phyloP scores from a whole-genome alignment of 2,329 filamentous ascomycete genomes.

The Chrysoporthe puriensis region DNA sequence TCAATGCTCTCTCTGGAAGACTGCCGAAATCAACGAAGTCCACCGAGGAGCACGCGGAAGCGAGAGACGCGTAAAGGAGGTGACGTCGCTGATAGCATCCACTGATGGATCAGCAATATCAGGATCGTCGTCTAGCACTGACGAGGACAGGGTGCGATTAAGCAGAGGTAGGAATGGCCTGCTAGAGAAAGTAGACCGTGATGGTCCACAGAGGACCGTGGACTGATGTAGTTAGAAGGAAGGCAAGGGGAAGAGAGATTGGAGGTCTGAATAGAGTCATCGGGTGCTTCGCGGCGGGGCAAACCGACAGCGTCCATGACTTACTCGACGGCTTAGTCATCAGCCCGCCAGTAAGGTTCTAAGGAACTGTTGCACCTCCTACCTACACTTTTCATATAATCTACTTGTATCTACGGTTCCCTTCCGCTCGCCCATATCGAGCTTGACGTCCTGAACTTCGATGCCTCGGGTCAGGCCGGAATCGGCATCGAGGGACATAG shows the following conservation, averaged over 20 bases:
- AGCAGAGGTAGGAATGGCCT: neutral
- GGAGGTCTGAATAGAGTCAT: constrained; percentile 16
- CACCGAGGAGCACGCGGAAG: neutral
- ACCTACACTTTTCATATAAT: too few species aligned
- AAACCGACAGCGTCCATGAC: constrained; percentile 6
- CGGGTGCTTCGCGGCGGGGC: constrained; percentile 14
- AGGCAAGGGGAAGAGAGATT: constrained; percentile 4
- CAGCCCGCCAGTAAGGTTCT: too few species aligned
- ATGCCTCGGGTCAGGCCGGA: neutral
- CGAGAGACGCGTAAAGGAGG: constrained; percentile 1
- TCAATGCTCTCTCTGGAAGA: neutral
- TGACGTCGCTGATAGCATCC: constrained; percentile 16
- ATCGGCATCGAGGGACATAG: neutral
- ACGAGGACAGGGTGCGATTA: neutral
- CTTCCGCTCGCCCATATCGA: neutral
- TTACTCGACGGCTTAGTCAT: constrained; percentile 6
- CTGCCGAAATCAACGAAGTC: neutral
- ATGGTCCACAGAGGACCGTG: constrained; percentile 10
- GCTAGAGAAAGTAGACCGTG: neutral
- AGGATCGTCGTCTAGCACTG: constrained; percentile 6
- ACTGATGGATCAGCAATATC: neutral
- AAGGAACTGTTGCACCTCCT: neutral
- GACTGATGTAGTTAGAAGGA: neutral
- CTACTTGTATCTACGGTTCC: too few species aligned
- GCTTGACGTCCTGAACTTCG: neutral